Evolutionary conservation across 495 filamentous ascomycete species (phyloP).

Genomic region (Aspergillus panamensis): DNA sequence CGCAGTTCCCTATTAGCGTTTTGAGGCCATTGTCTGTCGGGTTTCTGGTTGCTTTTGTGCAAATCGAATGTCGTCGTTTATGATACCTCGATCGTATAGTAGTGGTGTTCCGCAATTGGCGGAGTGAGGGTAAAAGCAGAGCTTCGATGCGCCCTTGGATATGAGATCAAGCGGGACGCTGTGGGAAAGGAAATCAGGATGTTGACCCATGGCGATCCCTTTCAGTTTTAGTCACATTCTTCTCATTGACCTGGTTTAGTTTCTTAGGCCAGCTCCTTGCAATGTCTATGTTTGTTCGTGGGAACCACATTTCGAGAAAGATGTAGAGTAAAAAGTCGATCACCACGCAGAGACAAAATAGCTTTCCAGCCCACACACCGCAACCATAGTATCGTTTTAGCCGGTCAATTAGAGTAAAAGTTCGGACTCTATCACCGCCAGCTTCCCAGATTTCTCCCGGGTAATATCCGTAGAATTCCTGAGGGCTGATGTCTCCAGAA

Average conservation of each 20-base stretch:
- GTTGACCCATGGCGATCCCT: conserved; percentile 13
- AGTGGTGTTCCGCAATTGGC: too few species aligned
- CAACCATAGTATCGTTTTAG: conserved; percentile 98
- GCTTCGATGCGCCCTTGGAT: not conserved
- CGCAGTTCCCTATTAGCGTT: too few species aligned
- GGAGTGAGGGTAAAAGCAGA: not conserved
- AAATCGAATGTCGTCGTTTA: too few species aligned
- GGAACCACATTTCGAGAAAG: conserved; percentile 81
- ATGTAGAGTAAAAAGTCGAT: conserved; percentile 89
- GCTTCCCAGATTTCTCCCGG: conserved; percentile 60
- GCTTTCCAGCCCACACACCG: conserved; percentile 97
- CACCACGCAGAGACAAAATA: conserved; percentile 92
- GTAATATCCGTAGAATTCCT: conserved; percentile 82
- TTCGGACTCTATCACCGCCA: conserved; percentile 71
- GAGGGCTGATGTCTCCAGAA: conserved; percentile 72
- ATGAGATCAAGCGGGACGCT: not conserved
- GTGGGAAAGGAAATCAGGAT: conserved; percentile 8
- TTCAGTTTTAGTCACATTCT: conserved; percentile 3
- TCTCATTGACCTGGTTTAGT: conserved; percentile 17
- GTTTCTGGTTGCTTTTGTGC: too few species aligned
- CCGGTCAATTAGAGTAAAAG: conserved; percentile 88
- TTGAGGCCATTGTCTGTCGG: too few species aligned
- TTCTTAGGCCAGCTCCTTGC: conserved; percentile 91
- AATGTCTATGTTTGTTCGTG: conserved; percentile 79
- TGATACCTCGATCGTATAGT: too few species aligned